These are phyloP conservation scores for Solanum sitiens DNA, from an alignment of 257 asterid genomes.

Conservation along the genomic window DNA sequence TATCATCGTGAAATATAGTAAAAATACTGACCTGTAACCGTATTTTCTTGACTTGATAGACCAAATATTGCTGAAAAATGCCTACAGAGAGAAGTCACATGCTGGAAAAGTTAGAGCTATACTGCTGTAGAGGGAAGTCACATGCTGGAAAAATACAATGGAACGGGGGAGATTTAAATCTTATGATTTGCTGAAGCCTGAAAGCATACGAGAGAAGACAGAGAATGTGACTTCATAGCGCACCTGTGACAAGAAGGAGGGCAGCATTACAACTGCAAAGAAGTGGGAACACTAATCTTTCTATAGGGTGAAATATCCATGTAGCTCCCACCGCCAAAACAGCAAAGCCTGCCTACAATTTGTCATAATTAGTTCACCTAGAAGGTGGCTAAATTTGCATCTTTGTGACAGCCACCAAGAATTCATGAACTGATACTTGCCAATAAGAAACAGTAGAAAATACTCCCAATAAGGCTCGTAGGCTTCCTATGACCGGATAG, in stretches of 20 bases:
- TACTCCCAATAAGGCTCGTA: constrained; percentile 60
- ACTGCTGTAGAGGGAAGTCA: not conserved
- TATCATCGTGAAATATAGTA: not conserved
- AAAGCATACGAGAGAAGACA: not conserved
- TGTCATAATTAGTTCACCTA: constrained; percentile 21
- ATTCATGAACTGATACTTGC: constrained; percentile 38
- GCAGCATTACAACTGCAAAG: constrained; percentile 78
- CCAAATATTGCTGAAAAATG: constrained; percentile 83
- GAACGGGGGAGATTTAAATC: not conserved
- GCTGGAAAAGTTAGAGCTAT: not conserved
- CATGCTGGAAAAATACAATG: not conserved
- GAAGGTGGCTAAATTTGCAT: not conserved
- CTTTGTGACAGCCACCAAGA: not conserved
- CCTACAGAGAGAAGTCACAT: constrained; percentile 28
- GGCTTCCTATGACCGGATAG: constrained; percentile 90
- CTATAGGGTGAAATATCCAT: constrained; percentile 52
- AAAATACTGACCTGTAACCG: constrained; percentile 65
- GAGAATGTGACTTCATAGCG: not conserved
- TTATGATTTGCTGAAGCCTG: not conserved
- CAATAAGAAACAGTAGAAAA: constrained; percentile 72
- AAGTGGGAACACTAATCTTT: constrained; percentile 45
- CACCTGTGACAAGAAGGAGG: constrained; percentile 79
- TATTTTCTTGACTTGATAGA: constrained; percentile 87
- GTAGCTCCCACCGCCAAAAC: constrained; percentile 76
- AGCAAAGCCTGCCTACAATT: constrained; percentile 93